phyloP scores from a whole-genome alignment of 345 rosid genomes.

The Citrus medica region DNA sequence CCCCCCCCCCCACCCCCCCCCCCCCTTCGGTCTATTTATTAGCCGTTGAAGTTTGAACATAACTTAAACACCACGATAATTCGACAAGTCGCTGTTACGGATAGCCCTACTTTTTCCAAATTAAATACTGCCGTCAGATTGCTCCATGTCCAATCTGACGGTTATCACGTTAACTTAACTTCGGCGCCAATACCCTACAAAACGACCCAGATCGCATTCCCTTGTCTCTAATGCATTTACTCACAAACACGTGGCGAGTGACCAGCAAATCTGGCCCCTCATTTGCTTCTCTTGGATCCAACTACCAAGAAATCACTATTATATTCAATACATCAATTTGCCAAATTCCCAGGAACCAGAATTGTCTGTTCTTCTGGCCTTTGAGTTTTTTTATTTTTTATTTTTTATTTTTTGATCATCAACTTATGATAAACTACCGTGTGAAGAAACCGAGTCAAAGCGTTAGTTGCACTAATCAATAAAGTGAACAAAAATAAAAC shows the following conservation, averaged over 20 bases:
- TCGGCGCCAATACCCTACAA: neutral
- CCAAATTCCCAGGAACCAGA: too few relatives aligned
- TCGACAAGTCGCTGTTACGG: neutral
- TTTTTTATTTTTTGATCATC: neutral
- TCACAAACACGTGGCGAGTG: neutral
- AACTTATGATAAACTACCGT: neutral
- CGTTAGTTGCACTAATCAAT: neutral
- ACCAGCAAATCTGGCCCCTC: neutral
- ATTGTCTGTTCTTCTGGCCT: too few relatives aligned
- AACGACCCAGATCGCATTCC: neutral
- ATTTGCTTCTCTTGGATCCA: neutral
- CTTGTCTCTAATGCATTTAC: neutral
- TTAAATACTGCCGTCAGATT: neutral
- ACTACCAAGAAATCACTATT: neutral
- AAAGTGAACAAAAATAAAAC: neutral
- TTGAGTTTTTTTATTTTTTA: too few relatives aligned
- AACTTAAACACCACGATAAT: neutral
- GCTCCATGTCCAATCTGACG: neutral
- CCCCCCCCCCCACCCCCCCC: too few relatives aligned
- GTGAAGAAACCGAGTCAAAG: neutral
- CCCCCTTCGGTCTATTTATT: too few relatives aligned
- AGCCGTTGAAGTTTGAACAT: neutral
- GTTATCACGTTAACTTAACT: neutral
- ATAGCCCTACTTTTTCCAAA: neutral
- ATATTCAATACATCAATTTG: neutral